Evolutionary conservation across 805 yeast genomes (phyloP).

Genomic region (Alloascoidea africana): DNA sequence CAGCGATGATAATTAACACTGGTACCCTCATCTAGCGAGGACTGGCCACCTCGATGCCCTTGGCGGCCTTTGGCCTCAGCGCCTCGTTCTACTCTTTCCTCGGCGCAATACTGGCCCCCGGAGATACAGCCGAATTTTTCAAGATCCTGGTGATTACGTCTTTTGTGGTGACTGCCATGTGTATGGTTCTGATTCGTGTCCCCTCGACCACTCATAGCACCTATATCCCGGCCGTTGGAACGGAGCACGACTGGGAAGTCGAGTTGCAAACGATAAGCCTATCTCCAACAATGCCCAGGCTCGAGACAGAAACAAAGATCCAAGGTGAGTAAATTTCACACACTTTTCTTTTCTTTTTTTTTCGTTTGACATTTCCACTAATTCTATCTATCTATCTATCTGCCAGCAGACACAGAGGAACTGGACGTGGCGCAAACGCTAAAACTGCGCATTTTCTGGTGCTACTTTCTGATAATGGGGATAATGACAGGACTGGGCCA

Average conservation of each 20-base stretch:
- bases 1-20: too few relatives aligned
- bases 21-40: too few relatives aligned
- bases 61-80: constrained; percentile 61
- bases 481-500: constrained; percentile 54
- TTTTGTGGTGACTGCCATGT: not conserved
- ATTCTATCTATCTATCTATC: not conserved
- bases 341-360: too few relatives aligned
- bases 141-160: not conserved
- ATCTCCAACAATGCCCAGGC: not conserved
- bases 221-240: not conserved
- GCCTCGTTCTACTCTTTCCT: constrained; percentile 51
- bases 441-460: constrained; percentile 26
- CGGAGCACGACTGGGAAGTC: not conserved
- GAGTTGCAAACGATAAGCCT: not conserved
- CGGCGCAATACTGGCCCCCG: constrained; percentile 36
- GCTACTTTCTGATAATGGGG: constrained; percentile 33
- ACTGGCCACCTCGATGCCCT: constrained; percentile 60
- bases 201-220: not conserved
- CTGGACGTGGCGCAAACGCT: not conserved
- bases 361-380: too few relatives aligned
- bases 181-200: not conserved
- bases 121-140: constrained; percentile 38
- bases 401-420: not conserved
- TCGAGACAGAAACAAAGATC: not conserved
- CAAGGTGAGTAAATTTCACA: too few relatives aligned